Evolutionary conservation across 2,329 filamentous ascomycete genomes (phyloP), one percentile per base, ranked within the genome.

Genomic region (Fonsecaea monophora): DNA sequence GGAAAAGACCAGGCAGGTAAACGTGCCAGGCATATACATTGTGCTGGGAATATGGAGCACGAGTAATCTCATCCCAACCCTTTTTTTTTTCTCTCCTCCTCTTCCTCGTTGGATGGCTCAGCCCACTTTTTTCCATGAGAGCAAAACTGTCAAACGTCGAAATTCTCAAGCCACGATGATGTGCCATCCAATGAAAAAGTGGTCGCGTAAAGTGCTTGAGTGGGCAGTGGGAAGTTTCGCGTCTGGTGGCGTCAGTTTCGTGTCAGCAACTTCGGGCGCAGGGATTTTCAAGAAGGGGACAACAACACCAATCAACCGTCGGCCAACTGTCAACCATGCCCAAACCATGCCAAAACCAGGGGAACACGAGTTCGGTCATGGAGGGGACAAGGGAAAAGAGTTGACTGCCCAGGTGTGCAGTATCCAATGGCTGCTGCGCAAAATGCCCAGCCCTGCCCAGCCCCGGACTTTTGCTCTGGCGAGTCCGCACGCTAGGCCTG

Each of bases 401-500:
- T 25, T 25, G 25, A 25, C 25, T 25, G 25, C 25, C 25, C 25
- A 2, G 25, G 25, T 25, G 25, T 25, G 25, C 25, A 25, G 3
- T 5, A 25, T 9, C 45, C 45, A 50, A 50, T 50, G 8, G 12
- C 18, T 12, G 45, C 45, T 50, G 9, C 7, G 34, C 25, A 21
- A 50, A 45, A n/a, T 25, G 34, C 30, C 53, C 35, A 30, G 35
- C 53, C n/a, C 1, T 37, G 13, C 57, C 40, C 50, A 40, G 64
- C 64, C 64, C 64, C 64, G 64, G 64, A 66, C 53, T 66, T 66
- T 62, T 18, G n/a, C 30, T 37, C 25, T 50, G 13, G 3, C 30
- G 53, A 45, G 64, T 66, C 64, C 64, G 66, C 65, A 37, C 42
- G 12, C 60, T 55, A 62, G 30, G 50, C 32, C 50, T 48, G 60